Base-by-base conservation (phyloP, 2,329 filamentous ascomycete genomes). In the Calcarisporium arbuscula region DNA sequence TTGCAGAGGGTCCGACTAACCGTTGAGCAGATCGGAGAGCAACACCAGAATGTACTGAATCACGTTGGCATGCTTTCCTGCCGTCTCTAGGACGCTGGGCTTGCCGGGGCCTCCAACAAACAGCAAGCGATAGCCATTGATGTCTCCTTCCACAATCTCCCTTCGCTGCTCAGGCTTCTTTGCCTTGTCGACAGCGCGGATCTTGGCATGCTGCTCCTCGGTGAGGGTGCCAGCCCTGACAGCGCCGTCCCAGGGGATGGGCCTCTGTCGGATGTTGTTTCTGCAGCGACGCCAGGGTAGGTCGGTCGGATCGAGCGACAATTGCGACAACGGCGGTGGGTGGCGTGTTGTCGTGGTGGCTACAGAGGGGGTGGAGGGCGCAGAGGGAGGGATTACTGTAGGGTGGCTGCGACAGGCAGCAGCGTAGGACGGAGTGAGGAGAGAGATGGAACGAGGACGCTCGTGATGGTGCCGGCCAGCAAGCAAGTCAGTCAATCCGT, bases 241-340 rank as follows among this genome's bases (percentile, higher is more conserved):
- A 52, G 90, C 89, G 52, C 90, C 90, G 64, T 96, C 90, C 92
- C 92, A 98, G 39, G 90, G 89, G 64, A 98, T 95, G 46, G 89
- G 89, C 49, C 92, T 80, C 56, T 86, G 84, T 57, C 92, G 86
- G 60, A 96, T 95, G 72, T 96, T 96, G 77, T 86, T n/a, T 94
- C 70, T 95, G 89, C 49, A 95, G 75, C 49, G 87, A 90, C 57
- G 67, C 66, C 38, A 79, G 79, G n/a, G 63, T 95, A 95, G 40
- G 85, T 85, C 40, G 89, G 89, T n/a, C 49, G 87, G 84, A 58
- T 95, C 88, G 61, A 94, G 77, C 58, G 88, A 90, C 89, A 95
- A n/a, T n/a, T n/a, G n/a, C n/a, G n/a, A n/a, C n/a, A n/a, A n/a
- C n/a, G n/a, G n/a, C n/a, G 27, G 50, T 51, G 49, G 50, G 48